phyloP scores from a whole-genome alignment of 345 rosid genomes.

The Syzygium aromaticum region DNA sequence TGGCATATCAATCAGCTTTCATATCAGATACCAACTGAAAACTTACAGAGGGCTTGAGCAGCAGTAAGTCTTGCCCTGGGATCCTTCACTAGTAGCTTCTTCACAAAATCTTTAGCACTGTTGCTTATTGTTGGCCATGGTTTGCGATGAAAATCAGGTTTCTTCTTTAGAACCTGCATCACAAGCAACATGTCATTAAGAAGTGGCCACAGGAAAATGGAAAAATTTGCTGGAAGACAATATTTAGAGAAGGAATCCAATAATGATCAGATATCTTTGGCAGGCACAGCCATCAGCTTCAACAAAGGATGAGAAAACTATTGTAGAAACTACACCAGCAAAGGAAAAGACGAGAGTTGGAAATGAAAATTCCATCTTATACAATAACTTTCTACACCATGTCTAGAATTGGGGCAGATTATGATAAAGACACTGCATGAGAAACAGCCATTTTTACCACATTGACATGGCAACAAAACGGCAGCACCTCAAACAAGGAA shows the following conservation, averaged over 20 bases:
- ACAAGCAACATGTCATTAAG: background rate
- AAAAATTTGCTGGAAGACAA: background rate
- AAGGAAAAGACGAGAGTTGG: background rate
- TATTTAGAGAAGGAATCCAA: background rate
- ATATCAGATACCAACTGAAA: background rate
- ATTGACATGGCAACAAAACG: background rate
- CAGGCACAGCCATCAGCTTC: background rate
- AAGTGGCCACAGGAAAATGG: background rate
- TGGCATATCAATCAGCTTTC: background rate
- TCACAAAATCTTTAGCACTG: slow-evolving; percentile 87
- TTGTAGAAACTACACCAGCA: background rate
- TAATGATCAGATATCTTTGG: background rate
- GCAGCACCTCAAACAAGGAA: background rate
- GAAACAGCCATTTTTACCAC: background rate
- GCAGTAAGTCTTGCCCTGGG: slow-evolving; percentile 91
- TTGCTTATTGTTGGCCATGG: slow-evolving; percentile 91
- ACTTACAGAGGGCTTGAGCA: slow-evolving; percentile 93
- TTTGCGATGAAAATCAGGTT: slow-evolving; percentile 88
- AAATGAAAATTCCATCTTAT: background rate
- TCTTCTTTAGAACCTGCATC: slow-evolving; percentile 61
- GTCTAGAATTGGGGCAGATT: background rate
- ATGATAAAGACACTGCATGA: slow-evolving; percentile 30
- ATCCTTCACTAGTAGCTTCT: slow-evolving; percentile 88
- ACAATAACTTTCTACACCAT: background rate
- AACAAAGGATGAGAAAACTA: background rate